Conservation (phyloP, 108 stramenopile species). For the Nannochloropsis salina region DNA sequence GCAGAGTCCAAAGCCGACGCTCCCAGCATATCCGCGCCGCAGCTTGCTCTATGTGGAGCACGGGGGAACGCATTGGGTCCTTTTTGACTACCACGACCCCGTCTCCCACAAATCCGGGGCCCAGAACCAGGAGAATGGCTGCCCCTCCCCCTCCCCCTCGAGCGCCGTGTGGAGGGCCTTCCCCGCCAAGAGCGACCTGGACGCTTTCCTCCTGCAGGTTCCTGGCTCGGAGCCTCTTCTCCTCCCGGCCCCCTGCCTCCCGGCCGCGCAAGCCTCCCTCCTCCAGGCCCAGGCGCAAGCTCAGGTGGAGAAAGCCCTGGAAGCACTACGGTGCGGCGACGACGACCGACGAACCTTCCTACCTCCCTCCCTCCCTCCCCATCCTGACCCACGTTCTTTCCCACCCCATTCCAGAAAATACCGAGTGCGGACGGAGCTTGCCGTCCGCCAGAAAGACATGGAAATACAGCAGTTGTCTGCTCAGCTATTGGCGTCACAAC, state of each 20-base stretch:
- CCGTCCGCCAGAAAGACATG: slow-evolving; percentile 34
- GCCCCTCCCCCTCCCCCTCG: background rate
- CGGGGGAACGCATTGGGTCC: slow-evolving; percentile 39
- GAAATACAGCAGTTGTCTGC: slow-evolving; percentile 37
- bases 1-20: background rate
- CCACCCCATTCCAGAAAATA: slow-evolving; percentile 36
- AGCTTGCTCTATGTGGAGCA: slow-evolving; percentile 40
- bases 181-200: background rate
- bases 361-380: slow-evolving; percentile 24
- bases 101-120: background rate
- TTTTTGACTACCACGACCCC: slow-evolving; percentile 40
- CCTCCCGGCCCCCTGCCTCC: background rate
- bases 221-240: background rate
- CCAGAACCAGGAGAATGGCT: slow-evolving; percentile 29
- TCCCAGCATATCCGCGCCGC: slow-evolving; percentile 26
- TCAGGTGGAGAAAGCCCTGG: background rate
- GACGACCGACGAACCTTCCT: background rate
- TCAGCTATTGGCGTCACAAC: slow-evolving; percentile 35
- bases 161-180: background rate
- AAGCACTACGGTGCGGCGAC: background rate
- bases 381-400: slow-evolving; percentile 35
- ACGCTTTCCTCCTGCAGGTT: background rate
- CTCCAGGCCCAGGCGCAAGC: background rate
- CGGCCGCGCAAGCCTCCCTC: background rate
- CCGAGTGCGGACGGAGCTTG: slow-evolving; percentile 39